These are phyloP conservation scores for Sporothrix phasma DNA, from an alignment of 2,329 filamentous ascomycete species.

Conservation along the genomic window DNA sequence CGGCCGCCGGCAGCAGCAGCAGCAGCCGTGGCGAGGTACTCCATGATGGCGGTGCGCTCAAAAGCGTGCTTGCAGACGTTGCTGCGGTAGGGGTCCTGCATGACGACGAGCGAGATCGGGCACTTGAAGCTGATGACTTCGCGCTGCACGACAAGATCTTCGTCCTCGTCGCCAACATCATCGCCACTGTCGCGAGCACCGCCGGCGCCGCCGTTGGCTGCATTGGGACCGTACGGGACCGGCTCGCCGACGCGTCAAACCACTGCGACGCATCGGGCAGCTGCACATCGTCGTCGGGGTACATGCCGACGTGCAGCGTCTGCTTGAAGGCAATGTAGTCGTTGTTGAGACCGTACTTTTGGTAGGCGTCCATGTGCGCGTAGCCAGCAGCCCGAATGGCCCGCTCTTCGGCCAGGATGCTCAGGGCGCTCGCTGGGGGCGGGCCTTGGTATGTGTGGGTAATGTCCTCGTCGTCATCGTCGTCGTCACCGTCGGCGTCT, in stretches of 20 bases:
- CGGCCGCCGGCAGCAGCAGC: slow-evolving; percentile 2
- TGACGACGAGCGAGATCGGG: slow-evolving; percentile 54
- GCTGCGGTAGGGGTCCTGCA: slow-evolving; percentile 58
- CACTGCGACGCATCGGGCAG: slow-evolving; percentile 44
- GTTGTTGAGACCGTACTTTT: slow-evolving; percentile 47
- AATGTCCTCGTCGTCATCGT: slow-evolving; percentile 21
- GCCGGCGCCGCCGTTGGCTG: slow-evolving; percentile 21
- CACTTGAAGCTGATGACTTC: slow-evolving; percentile 58
- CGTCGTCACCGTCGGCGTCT: slow-evolving; percentile 21
- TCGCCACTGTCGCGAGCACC: slow-evolving; percentile 24
- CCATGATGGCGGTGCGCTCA: slow-evolving; percentile 53
- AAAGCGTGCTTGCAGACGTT: slow-evolving; percentile 62
- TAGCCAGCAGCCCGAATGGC: slow-evolving; percentile 35
- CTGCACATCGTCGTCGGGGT: slow-evolving; percentile 38
- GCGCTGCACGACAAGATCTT: slow-evolving; percentile 58
- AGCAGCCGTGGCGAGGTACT: slow-evolving; percentile 41
- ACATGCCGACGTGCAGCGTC: slow-evolving; percentile 44
- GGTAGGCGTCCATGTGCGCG: slow-evolving; percentile 30
- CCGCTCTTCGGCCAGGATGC: slow-evolving; percentile 29
- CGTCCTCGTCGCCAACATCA: slow-evolving; percentile 46
- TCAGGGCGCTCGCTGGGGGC: slow-evolving; percentile 23
- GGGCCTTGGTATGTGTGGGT: slow-evolving; percentile 6
- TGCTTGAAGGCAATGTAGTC: slow-evolving; percentile 51
- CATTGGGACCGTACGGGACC: slow-evolving; percentile 15
- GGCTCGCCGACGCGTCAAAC: slow-evolving; percentile 40